phyloP scores from a whole-genome alignment of 352 stramenopile species.

The Globisporangium polare region DNA sequence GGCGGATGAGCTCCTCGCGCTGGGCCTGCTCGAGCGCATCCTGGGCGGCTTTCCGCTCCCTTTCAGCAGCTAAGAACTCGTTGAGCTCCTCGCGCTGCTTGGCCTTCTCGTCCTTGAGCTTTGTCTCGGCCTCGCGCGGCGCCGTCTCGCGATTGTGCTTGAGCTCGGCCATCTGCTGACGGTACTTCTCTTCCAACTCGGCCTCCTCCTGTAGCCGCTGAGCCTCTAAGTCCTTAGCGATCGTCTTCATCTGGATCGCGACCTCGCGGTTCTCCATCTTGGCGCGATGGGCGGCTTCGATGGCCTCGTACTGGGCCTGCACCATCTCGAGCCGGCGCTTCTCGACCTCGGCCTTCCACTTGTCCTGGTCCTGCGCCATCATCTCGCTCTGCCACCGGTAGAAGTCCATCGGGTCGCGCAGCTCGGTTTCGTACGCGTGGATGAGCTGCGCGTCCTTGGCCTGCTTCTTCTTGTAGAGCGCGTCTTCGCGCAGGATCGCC shows the following conservation, averaged over 20 bases:
- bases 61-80: slow-evolving; percentile 52
- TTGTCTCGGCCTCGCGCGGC: slow-evolving; percentile 70
- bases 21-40: slow-evolving; percentile 66
- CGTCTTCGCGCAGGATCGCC: slow-evolving; percentile 90
- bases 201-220: slow-evolving; percentile 61
- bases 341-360: slow-evolving; percentile 67
- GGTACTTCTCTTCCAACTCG: slow-evolving; percentile 50
- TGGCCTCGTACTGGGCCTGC: slow-evolving; percentile 76
- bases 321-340: slow-evolving; percentile 78
- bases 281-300: slow-evolving; percentile 60
- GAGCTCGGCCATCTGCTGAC: slow-evolving; percentile 50
- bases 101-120: slow-evolving; percentile 55
- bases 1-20: slow-evolving; percentile 82
- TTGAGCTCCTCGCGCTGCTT: slow-evolving; percentile 62
- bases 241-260: slow-evolving; percentile 72
- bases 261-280: slow-evolving; percentile 81
- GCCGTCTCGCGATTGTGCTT: slow-evolving; percentile 77
- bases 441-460: slow-evolving; percentile 85
- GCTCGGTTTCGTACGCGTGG: slow-evolving; percentile 85
- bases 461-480: slow-evolving; percentile 90
- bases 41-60: slow-evolving; percentile 51
- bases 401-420: slow-evolving; percentile 89
- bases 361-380: slow-evolving; percentile 73
- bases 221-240: slow-evolving; percentile 57
- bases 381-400: slow-evolving; percentile 89